Percentiles rank a stretch among this genome's conserved stretches.
Conservation (phyloP, 2,329 filamentous ascomycete species). For the Colletotrichum chlorophyti region DNA sequence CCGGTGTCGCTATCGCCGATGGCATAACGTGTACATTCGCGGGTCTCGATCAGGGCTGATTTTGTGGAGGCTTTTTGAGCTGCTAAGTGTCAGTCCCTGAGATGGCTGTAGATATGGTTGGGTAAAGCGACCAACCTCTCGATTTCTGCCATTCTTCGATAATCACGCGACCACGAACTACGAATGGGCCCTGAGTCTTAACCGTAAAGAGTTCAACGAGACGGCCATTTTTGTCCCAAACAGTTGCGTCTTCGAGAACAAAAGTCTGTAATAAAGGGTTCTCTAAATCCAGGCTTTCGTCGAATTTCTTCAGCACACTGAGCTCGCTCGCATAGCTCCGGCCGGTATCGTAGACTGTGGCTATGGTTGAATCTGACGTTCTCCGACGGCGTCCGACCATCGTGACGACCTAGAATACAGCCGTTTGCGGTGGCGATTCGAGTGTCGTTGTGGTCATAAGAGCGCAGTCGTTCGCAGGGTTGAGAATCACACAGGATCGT, state of each 20-base stretch:
- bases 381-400: slow-evolving; percentile 50
- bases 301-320: slow-evolving; percentile 40
- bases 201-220: slow-evolving; percentile 68
- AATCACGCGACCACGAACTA: slow-evolving; percentile 63
- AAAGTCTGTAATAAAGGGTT: slow-evolving; percentile 17
- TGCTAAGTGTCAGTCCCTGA: slow-evolving; percentile 29
- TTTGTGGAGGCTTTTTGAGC: slow-evolving; percentile 41
- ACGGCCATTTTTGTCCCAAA: slow-evolving; percentile 60
- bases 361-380: slow-evolving; percentile 52
- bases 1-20: slow-evolving; percentile 58
- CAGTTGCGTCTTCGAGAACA: slow-evolving; percentile 54
- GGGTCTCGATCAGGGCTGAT: slow-evolving; percentile 59
- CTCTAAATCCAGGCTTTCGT: not conserved
- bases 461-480: too few species aligned
- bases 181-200: slow-evolving; percentile 64
- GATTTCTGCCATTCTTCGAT: slow-evolving; percentile 49
- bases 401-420: not conserved
- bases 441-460: not conserved
- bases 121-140: slow-evolving; percentile 43
- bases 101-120: too few species aligned
- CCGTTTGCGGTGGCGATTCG: not conserved
- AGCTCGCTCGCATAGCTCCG: slow-evolving; percentile 41
- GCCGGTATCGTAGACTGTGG: slow-evolving; percentile 45
- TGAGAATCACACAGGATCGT: too few species aligned
- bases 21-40: slow-evolving; percentile 55